These are phyloP conservation scores for Alternaria ethzedia DNA, from an alignment of 2,329 filamentous ascomycete species.

Conservation along the genomic window DNA sequence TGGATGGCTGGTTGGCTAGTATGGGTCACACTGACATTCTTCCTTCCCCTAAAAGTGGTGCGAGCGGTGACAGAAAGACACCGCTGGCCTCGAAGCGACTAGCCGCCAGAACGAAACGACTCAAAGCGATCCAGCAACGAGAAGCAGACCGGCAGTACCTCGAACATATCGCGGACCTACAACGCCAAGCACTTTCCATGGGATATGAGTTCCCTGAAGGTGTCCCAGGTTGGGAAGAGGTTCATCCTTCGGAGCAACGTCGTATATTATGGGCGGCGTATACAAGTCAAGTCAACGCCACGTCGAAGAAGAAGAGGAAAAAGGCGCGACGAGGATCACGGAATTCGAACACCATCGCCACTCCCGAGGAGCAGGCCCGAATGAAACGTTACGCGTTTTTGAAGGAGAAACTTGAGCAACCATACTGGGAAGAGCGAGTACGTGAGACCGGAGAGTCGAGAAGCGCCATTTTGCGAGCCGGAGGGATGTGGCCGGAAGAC, in stretches of 20 bases:
- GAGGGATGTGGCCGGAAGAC: neutral
- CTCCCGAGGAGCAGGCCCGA: neutral
- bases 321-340: neutral
- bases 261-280: neutral
- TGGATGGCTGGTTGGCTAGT: neutral
- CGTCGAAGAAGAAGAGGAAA: neutral
- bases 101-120: neutral
- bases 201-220: neutral
- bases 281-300: neutral
- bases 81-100: neutral
- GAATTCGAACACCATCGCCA: neutral
- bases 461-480: neutral
- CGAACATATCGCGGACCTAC: neutral
- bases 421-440: neutral
- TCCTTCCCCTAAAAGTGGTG: rapidly evolving
- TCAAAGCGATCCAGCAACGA: neutral
- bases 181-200: neutral
- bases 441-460: neutral
- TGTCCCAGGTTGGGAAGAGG: neutral
- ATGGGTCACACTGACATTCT: neutral
- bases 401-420: neutral
- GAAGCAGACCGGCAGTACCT: neutral
- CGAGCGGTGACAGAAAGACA: neutral
- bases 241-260: neutral
- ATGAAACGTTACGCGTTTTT: neutral